Conservation (phyloP, 1,284 basidiomycete species). For the Tilletiopsis washingtonensis region DNA sequence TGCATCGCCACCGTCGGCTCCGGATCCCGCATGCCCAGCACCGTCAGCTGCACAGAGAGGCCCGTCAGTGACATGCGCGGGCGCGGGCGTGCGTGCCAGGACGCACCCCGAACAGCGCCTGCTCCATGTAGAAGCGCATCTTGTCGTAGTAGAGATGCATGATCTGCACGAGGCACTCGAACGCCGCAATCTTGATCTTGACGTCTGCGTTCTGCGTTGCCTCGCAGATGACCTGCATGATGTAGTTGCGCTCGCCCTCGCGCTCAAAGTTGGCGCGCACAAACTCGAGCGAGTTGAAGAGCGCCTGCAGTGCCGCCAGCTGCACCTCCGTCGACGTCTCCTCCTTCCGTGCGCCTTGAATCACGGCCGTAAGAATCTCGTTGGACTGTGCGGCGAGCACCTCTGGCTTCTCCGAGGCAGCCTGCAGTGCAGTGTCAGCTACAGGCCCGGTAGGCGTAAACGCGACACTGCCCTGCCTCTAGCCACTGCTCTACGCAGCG, state of each 20-base stretch:
- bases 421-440: too few relatives aligned
- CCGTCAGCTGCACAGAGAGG: constrained; percentile 64
- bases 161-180: constrained; percentile 89
- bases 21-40: constrained; percentile 92
- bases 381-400: constrained; percentile 82
- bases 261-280: constrained; percentile 90
- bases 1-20: constrained; percentile 90
- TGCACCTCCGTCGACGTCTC: constrained; percentile 82
- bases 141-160: constrained; percentile 99
- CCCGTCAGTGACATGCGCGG: constrained; percentile 1
- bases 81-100: background rate
- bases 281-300: constrained; percentile 95
- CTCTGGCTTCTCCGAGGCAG: constrained; percentile 49
- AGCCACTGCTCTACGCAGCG: too few relatives aligned
- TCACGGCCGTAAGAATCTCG: constrained; percentile 95
- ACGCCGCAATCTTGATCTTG: constrained; percentile 51
- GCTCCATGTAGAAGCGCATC: constrained; percentile 99
- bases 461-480: too few relatives aligned
- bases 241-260: constrained; percentile 89
- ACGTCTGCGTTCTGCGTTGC: constrained; percentile 89
- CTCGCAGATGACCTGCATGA: constrained; percentile 99
- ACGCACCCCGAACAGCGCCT: constrained; percentile 87
- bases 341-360: constrained; percentile 94
- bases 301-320: constrained; percentile 82
- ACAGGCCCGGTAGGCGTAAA: too few relatives aligned